These are phyloP conservation scores for Debaryomyces hansenii DNA, from an alignment of 805 yeast species.

Conservation along the genomic window DNA sequence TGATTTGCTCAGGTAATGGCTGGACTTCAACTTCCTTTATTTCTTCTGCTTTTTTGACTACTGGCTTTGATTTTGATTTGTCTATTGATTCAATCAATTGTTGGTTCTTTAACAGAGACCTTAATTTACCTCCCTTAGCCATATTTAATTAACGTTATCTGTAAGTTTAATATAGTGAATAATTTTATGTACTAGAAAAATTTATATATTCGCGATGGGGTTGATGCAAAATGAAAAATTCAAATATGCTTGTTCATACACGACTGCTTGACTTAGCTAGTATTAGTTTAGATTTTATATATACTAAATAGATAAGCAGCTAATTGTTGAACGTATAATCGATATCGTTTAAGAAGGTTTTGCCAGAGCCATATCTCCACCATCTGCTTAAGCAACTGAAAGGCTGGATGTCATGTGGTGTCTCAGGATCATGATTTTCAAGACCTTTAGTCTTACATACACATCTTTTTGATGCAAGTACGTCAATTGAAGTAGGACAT, in stretches of 20 bases:
- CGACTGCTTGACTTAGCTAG: neutral
- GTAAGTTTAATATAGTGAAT: neutral
- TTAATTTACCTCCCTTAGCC: slow-evolving; percentile 31
- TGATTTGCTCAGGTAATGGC: neutral
- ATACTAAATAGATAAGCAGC: neutral
- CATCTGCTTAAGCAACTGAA: slow-evolving; percentile 70
- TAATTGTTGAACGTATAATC: slow-evolving; percentile 14
- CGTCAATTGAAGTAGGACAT: slow-evolving; percentile 38
- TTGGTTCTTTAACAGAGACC: slow-evolving; percentile 31
- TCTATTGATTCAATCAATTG: slow-evolving; percentile 22
- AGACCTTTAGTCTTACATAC: slow-evolving; percentile 26
- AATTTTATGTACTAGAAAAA: slow-evolving; percentile 3
- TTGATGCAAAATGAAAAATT: neutral
- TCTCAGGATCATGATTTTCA: slow-evolving; percentile 14
- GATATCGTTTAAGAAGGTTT: slow-evolving; percentile 50
- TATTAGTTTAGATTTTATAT: no score
- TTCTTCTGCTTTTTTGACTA: neutral
- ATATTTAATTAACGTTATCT: slow-evolving; percentile 11
- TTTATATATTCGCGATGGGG: slow-evolving; percentile 6
- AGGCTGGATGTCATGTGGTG: slow-evolving; percentile 38
- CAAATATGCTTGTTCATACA: neutral
- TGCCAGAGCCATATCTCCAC: slow-evolving; percentile 75
- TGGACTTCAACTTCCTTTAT: neutral
- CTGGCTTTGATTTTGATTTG: slow-evolving; percentile 24
- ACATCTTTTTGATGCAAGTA: slow-evolving; percentile 36